Evolutionary conservation across 345 rosid genomes (phyloP).

Genomic region (rapeseed (Brassica napus)): Da-Ae NC_063446.1:58032501-58033000

Average conservation of each 20-base stretch:
- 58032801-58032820: not conserved
- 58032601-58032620: not conserved
- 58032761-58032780: not conserved
- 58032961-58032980: too few relatives aligned
- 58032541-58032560: not conserved
- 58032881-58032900: not conserved
- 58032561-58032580: conserved; percentile 2
- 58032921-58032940: too few relatives aligned
- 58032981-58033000: not conserved
- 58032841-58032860: not conserved
- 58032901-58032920: too few relatives aligned
- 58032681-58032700: not conserved
- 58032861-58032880: not conserved
- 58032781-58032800: not conserved
- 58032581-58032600: not conserved
- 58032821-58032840: not conserved
- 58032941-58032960: too few relatives aligned
- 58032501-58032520: conserved; percentile 7
- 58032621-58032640: not conserved
- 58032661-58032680: not conserved
- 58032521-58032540: not conserved
- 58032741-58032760: not conserved
- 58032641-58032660: not conserved
- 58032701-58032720: not conserved
- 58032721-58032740: not conserved